phyloP scores from a whole-genome alignment of 345 rosid genomes.

The Xanthoceras sorbifolium region DNA sequence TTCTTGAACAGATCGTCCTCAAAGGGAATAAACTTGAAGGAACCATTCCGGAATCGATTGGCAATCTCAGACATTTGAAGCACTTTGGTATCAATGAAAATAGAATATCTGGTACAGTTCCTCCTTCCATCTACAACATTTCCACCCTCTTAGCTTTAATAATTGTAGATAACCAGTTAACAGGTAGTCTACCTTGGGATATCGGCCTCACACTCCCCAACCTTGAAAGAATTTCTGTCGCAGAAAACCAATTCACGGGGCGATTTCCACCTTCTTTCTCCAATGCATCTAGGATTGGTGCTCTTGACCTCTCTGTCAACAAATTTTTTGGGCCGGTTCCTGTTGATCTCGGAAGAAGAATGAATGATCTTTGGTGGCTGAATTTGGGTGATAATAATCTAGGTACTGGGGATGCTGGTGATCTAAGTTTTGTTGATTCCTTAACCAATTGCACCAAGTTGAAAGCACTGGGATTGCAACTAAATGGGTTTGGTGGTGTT shows the following conservation, averaged over 20 bases:
- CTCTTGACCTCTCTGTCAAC: not conserved
- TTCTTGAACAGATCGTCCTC: not conserved
- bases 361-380: constrained; percentile 18
- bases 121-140: constrained; percentile 14
- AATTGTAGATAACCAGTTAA: constrained; percentile 1
- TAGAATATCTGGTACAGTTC: not conserved
- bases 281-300: constrained; percentile 30
- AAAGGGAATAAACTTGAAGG: constrained; percentile 11
- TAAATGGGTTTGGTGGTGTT: constrained; percentile 24
- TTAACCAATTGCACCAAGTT: constrained; percentile 25
- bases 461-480: not conserved
- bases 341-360: constrained; percentile 11
- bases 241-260: constrained; percentile 30
- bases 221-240: not conserved
- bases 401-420: constrained; percentile 19
- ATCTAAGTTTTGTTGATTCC: constrained; percentile 22
- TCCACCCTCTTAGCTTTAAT: not conserved
- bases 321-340: constrained; percentile 27
- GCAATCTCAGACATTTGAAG: not conserved
- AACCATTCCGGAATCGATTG: constrained; percentile 12
- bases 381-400: constrained; percentile 13
- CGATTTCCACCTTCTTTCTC: constrained; percentile 28
- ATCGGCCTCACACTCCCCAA: constrained; percentile 24
- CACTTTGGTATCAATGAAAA: not conserved
- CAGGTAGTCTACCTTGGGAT: constrained; percentile 15